Conservation (phyloP, 495 filamentous ascomycete species). For the Penicillium bialowiezense region DNA sequence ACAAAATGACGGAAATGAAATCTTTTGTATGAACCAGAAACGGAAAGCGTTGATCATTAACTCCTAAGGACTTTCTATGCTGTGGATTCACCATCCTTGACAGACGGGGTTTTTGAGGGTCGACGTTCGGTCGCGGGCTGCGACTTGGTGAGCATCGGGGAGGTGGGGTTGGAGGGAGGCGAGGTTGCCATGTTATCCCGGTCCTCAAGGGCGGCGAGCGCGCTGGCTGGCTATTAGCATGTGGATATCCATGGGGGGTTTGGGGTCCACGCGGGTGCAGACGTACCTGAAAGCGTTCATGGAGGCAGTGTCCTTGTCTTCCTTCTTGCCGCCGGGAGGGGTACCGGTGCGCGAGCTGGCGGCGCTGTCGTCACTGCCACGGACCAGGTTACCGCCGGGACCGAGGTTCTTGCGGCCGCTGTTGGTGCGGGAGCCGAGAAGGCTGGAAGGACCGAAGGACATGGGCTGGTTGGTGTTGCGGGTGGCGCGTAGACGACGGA, state of each 20-base stretch:
- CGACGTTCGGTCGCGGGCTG: conserved; percentile 46
- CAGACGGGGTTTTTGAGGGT: conserved; percentile 47
- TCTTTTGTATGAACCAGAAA: conserved; percentile 38
- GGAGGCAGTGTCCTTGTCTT: conserved; percentile 63
- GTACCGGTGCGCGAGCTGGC: conserved; percentile 86
- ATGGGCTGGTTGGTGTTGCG: conserved; percentile 58
- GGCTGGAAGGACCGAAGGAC: conserved; percentile 71
- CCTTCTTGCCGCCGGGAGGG: conserved; percentile 68
- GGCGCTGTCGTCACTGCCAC: conserved; percentile 73
- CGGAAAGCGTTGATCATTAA: conserved; percentile 44
- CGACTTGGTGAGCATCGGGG: conserved; percentile 54
- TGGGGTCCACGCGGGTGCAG: background rate
- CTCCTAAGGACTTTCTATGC: conserved; percentile 44
- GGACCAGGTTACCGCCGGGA: conserved; percentile 64
- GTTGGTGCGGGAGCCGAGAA: conserved; percentile 77
- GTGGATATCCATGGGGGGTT: background rate
- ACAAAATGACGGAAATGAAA: conserved; percentile 24
- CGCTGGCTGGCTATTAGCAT: conserved; percentile 40
- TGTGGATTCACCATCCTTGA: conserved; percentile 42
- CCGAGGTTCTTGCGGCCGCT: conserved; percentile 76
- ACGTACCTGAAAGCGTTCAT: conserved; percentile 87
- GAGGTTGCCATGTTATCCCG: conserved; percentile 56
- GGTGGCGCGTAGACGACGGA: conserved; percentile 70
- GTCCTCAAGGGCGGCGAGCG: conserved; percentile 56
- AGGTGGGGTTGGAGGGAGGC: conserved; percentile 57